Percentiles rank a stretch among this genome's conserved stretches.
phyloP scores from a whole-genome alignment of 73 alveolate genomes.

The Paramecium pentaurelia region DNA sequence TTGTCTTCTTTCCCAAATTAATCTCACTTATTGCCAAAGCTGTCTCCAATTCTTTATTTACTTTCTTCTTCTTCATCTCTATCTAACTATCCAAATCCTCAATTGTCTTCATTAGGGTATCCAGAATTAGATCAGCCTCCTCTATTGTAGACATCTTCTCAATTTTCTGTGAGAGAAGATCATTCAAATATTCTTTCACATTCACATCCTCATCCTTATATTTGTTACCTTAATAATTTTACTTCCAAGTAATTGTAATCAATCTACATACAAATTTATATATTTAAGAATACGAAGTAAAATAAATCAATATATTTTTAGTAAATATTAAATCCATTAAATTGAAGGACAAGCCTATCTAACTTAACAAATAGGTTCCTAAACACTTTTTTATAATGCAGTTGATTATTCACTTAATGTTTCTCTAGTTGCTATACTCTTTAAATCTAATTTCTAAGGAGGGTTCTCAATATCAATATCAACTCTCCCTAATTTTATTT shows the following conservation, averaged over 20 bases:
- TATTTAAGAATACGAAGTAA: neutral
- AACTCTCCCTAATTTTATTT: neutral
- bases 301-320: neutral
- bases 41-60: neutral
- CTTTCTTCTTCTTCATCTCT: neutral
- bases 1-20: neutral
- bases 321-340: neutral
- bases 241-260: neutral
- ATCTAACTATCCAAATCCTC: neutral
- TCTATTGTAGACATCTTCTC: neutral
- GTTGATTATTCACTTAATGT: neutral
- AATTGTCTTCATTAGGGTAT: neutral
- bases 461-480: neutral
- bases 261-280: neutral
- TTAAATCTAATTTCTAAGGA: neutral
- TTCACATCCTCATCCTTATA: neutral
- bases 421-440: neutral
- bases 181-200: neutral
- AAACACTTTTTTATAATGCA: neutral
- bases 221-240: neutral
- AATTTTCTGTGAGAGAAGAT: neutral
- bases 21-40: conserved; percentile 14
- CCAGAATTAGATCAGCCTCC: neutral
- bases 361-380: neutral
- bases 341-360: neutral